These are phyloP conservation scores for Solioccasus polychromus DNA, from an alignment of 768 basidiomycete genomes.

Conservation along the genomic window DNA sequence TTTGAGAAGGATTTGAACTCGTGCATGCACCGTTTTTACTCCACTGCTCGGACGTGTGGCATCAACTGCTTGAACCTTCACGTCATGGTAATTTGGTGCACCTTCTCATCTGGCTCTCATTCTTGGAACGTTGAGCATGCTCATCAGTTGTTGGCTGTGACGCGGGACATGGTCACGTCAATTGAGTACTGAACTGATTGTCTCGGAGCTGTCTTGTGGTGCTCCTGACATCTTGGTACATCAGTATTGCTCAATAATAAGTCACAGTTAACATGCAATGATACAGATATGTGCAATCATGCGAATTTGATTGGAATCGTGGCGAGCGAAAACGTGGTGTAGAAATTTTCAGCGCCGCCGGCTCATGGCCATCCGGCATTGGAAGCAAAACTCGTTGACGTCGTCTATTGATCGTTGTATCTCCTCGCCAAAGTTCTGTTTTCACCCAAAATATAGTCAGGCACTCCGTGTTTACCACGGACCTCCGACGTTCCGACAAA, in stretches of 20 bases:
- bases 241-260: constrained; percentile 7
- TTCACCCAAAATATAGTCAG: constrained; percentile 5
- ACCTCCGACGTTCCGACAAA: constrained; percentile 6
- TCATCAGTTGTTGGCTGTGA: too few relatives aligned
- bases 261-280: constrained; percentile 13
- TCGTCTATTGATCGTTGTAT: constrained; percentile 67
- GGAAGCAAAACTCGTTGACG: constrained; percentile 69
- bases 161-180: too few relatives aligned
- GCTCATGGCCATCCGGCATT: constrained; percentile 59
- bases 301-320: constrained; percentile 10
- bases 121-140: too few relatives aligned
- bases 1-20: too few relatives aligned
- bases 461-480: constrained; percentile 10
- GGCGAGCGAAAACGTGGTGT: constrained; percentile 4
- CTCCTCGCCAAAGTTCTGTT: constrained; percentile 64
- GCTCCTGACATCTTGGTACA: background rate
- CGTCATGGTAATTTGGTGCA: too few relatives aligned
- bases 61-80: too few relatives aligned
- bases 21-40: too few relatives aligned
- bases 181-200: too few relatives aligned
- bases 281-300: constrained; percentile 29
- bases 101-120: too few relatives aligned
- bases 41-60: too few relatives aligned
- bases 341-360: constrained; percentile 23
- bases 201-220: background rate